Evolutionary conservation across 1,139 yeast genomes (phyloP).

Genomic region (Suhomyces maxii): DNA sequence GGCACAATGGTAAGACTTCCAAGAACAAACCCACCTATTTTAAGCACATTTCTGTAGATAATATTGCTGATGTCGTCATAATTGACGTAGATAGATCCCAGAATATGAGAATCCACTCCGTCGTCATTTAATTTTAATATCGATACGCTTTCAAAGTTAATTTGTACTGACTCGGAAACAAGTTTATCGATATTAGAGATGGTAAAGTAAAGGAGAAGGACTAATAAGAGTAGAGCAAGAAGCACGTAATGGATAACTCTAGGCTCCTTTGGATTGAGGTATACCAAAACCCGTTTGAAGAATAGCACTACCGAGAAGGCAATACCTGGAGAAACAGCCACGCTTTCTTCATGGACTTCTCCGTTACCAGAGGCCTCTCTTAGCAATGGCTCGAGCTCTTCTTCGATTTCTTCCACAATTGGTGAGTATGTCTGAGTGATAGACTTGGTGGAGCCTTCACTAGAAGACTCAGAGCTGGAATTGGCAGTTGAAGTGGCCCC

Average conservation of each 20-base stretch:
- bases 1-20: conserved; percentile 28
- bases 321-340: background rate
- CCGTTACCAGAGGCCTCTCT: conserved; percentile 1
- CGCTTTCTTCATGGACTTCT: background rate
- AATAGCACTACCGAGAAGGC: background rate
- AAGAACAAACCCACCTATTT: conserved; percentile 20
- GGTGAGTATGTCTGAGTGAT: background rate
- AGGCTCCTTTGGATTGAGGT: conserved; percentile 17
- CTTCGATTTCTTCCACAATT: conserved; percentile 5
- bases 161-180: conserved; percentile 20
- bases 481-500: background rate
- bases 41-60: conserved; percentile 22
- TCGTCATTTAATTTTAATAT: conserved; percentile 22
- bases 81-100: conserved; percentile 25
- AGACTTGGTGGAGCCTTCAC: background rate
- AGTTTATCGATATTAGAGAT: conserved; percentile 17
- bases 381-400: conserved; percentile 7
- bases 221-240: conserved; percentile 16
- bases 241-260: conserved; percentile 15
- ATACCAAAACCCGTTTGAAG: background rate
- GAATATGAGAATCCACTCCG: conserved; percentile 26
- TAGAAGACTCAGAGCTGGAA: background rate
- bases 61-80: conserved; percentile 24
- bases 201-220: conserved; percentile 18
- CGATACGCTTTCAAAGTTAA: conserved; percentile 20